phyloP scores from a whole-genome alignment of 495 filamentous ascomycete species.

The Annulohypoxylon stygium region DNA sequence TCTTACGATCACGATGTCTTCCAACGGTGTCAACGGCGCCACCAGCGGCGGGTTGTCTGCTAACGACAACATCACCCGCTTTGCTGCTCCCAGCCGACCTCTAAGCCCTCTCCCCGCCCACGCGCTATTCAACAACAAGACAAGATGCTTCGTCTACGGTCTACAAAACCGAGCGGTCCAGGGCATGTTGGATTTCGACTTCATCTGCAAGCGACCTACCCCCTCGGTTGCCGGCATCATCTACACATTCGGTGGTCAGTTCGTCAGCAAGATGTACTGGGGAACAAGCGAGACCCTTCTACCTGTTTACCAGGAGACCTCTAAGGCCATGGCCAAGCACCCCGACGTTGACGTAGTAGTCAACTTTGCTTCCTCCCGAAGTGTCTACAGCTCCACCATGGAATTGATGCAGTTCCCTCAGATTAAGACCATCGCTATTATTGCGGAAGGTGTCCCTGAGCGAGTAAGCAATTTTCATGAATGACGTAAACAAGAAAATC shows the following conservation, averaged over 20 bases:
- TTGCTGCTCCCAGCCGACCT: constrained; percentile 91
- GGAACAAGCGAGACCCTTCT: constrained; percentile 99
- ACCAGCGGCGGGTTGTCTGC: constrained; percentile 69
- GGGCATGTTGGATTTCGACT: constrained; percentile 99
- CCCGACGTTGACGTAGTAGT: constrained; percentile 96
- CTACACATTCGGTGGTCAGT: constrained; percentile 99
- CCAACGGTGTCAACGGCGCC: constrained; percentile 60
- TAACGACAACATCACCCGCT: constrained; percentile 98
- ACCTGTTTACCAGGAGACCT: constrained; percentile 95
- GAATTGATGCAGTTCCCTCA: constrained; percentile 98
- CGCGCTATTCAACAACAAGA: constrained; percentile 98
- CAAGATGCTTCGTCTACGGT: constrained; percentile 99
- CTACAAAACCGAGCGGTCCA: constrained; percentile 98
- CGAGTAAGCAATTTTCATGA: constrained; percentile 70
- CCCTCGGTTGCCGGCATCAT: constrained; percentile 99
- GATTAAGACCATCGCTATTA: constrained; percentile 98
- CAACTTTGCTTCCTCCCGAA: constrained; percentile 99
- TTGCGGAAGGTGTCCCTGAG: constrained; percentile 98
- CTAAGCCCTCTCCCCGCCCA: constrained; percentile 86
- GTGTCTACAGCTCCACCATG: constrained; percentile 97
- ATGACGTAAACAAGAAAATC: background rate
- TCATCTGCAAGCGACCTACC: constrained; percentile 98
- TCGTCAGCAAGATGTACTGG: constrained; percentile 99
- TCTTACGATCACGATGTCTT: constrained; percentile 57
- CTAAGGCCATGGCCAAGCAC: constrained; percentile 97